A percentile compares a stretch with the other conserved stretches of the same genome.
Conservation (phyloP, 306 rosid genomes). For the Vigna unguiculata region DNA sequence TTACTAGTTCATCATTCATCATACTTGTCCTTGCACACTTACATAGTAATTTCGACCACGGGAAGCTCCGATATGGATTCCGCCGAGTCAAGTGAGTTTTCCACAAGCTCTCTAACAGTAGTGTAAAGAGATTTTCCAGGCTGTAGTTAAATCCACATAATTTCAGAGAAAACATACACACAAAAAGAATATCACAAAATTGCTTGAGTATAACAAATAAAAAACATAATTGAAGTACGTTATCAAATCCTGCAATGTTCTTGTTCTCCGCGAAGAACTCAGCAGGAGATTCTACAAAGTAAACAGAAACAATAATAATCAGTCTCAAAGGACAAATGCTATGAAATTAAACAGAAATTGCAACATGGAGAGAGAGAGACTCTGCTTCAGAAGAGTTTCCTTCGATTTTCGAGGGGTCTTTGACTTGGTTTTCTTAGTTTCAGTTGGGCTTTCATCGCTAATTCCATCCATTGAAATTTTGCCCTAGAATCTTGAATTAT, state of each 20-base stretch:
- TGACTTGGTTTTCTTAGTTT: constrained; percentile 71
- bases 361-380: constrained; percentile 53
- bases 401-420: constrained; percentile 74
- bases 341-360: background rate
- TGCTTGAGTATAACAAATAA: background rate
- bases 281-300: constrained; percentile 85
- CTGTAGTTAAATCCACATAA: constrained; percentile 60
- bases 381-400: constrained; percentile 83
- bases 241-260: constrained; percentile 96
- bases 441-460: constrained; percentile 57
- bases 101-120: constrained; percentile 92
- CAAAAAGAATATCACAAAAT: background rate
- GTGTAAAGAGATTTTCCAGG: constrained; percentile 92
- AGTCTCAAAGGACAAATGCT: background rate
- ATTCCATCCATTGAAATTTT: constrained; percentile 61
- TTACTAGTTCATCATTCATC: background rate
- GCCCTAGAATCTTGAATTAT: background rate
- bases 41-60: constrained; percentile 85
- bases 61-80: constrained; percentile 97
- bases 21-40: constrained; percentile 44
- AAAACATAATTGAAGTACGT: constrained; percentile 47
- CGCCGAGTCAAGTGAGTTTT: constrained; percentile 89
- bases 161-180: constrained; percentile 5
- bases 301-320: background rate
- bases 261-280: constrained; percentile 96